Conservation (phyloP, 2,329 filamentous ascomycete species). For the Didymella pinodella region DNA sequence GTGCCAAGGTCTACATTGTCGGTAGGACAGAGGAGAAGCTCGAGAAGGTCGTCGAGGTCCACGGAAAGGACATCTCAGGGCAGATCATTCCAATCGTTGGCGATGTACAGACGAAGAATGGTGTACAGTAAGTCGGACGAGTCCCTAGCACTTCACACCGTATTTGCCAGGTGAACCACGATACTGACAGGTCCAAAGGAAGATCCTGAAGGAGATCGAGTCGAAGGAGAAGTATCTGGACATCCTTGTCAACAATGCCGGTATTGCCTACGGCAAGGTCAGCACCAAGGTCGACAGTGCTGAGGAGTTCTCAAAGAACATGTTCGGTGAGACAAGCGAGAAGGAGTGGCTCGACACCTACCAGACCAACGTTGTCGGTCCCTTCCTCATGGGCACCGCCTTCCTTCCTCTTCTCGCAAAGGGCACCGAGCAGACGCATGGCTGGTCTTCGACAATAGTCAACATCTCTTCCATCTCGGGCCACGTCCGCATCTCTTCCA, state of each 20-base stretch:
- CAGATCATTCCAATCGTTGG: conserved; percentile 57
- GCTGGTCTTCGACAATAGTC: conserved; percentile 56
- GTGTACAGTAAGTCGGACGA: conserved; percentile 43
- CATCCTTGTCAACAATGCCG: conserved; percentile 59
- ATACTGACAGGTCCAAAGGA: conserved; percentile 29
- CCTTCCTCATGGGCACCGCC: conserved; percentile 57
- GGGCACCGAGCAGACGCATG: conserved; percentile 52
- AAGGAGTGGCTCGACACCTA: conserved; percentile 58
- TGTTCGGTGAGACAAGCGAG: conserved; percentile 55
- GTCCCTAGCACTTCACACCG: not conserved
- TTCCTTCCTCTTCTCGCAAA: conserved; percentile 58
- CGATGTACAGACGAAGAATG: conserved; percentile 56
- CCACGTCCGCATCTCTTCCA: conserved; percentile 55
- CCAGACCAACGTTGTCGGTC: conserved; percentile 58
- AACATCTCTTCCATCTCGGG: conserved; percentile 59
- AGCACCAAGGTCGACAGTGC: conserved; percentile 51
- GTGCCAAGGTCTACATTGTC: conserved; percentile 58
- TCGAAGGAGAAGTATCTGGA: conserved; percentile 56
- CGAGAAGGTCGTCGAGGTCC: conserved; percentile 55
- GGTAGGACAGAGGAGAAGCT: conserved; percentile 59
- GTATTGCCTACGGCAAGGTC: conserved; percentile 53
- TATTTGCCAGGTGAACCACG: not conserved
- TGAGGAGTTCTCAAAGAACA: conserved; percentile 55
- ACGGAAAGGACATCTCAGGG: conserved; percentile 55
- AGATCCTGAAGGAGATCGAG: conserved; percentile 54